These are phyloP conservation scores for Colletotrichum orbiculare DNA, from an alignment of 2,329 filamentous ascomycete species.

Conservation along the genomic window DNA sequence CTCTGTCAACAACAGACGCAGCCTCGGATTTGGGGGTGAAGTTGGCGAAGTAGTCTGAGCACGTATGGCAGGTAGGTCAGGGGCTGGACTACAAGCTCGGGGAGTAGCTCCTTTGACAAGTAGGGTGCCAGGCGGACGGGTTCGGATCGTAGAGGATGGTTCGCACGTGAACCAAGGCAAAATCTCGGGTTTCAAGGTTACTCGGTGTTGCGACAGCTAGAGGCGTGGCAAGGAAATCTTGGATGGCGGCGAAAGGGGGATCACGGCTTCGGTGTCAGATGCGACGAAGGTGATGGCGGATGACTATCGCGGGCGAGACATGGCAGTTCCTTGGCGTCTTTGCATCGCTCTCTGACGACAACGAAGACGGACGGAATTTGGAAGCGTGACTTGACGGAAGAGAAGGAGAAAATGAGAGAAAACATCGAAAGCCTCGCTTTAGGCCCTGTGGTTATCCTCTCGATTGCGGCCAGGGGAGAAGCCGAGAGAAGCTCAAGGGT, in stretches of 20 bases:
- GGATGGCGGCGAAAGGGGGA: constrained; percentile 12
- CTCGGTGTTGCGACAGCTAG: too few relatives aligned
- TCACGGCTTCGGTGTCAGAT: constrained; percentile 31
- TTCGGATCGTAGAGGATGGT: not conserved
- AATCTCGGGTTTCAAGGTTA: constrained; percentile 9
- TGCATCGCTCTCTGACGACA: not conserved
- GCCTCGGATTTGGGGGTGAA: constrained; percentile 5
- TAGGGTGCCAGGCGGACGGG: not conserved
- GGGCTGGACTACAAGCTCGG: constrained; percentile 7
- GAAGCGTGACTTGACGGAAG: not conserved
- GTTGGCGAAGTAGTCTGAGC: not conserved
- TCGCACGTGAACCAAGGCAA: constrained; percentile 23
- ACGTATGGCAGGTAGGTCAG: constrained; percentile 1
- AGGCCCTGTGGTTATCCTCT: not conserved
- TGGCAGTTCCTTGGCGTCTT: constrained; percentile 25
- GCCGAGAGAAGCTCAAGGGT: not conserved
- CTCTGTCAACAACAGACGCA: not conserved
- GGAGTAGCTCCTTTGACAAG: constrained; percentile 1
- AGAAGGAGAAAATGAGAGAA: constrained; percentile 5
- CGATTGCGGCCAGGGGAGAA: not conserved
- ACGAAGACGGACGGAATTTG: not conserved
- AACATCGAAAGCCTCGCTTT: constrained; percentile 8
- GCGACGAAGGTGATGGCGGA: constrained; percentile 29
- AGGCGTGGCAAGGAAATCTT: too few relatives aligned
- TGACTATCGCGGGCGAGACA: constrained; percentile 35